Evolutionary conservation across 2,329 filamentous ascomycete genomes (phyloP), one percentile per base, ranked within the genome.

Genomic region (Berkeleyomyces rouxiae): DNA sequence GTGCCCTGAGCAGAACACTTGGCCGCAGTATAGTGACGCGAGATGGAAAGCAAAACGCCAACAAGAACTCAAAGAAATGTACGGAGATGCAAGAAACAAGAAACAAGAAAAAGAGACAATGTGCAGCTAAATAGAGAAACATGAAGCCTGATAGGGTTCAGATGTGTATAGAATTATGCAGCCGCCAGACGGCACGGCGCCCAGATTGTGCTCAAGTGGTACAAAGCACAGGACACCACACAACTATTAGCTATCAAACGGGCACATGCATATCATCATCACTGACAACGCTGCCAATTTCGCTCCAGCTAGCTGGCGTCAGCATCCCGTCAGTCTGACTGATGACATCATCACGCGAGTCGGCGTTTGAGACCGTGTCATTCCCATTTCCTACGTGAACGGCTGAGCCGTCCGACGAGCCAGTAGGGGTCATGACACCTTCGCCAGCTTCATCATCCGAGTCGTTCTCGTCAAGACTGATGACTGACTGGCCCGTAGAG

Each of bases 261-360:
- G 70, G 71, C 4, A 68, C 61, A 47, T 65, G 69, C 7, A 69
- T 70, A 58, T 82, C 79, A 67, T 72, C 79, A 69, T 82, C 80
- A 69, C 82, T 84, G 36, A 84, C 73, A 10, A 82, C 77, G 66
- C 82, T 85, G 64, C 81, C 83, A 11, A 86, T 77, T 69, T 86
- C 83, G 5, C 80, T 83, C 83, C 83, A 86, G 70, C 79, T 83
- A 1, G 77, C 77, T 0, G 83, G 82, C 0, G 82, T 86, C 62
- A 76, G 71, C 68, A 84, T 78, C 39, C 80, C 81, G 16, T 79
- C 80, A 67, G 79, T 81, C 66, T 82, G 79, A 67, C 81, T 84
- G 73, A 83, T 71, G 13, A 84, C 77, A 65, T 83, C 77, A 37
- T 79, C 65, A 53, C 80, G 77, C 0, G 78, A 81, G 0, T 77